Conservation (phyloP, 164 flowering plant species). For the Pachysandra terminalis region DNA sequence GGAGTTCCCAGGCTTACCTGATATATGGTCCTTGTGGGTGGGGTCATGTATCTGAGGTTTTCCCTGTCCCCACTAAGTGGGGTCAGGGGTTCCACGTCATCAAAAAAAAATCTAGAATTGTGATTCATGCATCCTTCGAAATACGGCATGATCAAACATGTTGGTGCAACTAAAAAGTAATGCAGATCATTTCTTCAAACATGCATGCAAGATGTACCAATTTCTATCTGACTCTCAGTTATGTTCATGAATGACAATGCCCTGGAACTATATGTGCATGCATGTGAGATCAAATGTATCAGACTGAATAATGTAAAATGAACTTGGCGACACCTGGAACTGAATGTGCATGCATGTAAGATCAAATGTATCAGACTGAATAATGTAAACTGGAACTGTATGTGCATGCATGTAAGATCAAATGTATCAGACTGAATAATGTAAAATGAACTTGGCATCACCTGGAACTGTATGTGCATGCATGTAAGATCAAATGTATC, state of each 20-base stretch:
- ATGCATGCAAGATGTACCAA: neutral
- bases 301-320: neutral
- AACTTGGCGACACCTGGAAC: conserved; percentile 50
- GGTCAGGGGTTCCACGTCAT: no score
- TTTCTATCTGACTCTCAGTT: neutral
- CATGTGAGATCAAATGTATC: neutral
- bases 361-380: neutral
- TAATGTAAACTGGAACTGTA: neutral
- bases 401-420: neutral
- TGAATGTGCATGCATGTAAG: neutral
- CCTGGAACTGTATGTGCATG: neutral
- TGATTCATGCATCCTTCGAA: neutral
- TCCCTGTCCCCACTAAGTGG: no score
- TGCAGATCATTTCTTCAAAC: no score
- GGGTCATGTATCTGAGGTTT: no score
- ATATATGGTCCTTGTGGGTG: no score
- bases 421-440: neutral
- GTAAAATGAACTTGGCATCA: conserved; percentile 11
- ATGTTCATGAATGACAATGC: neutral
- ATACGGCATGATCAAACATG: neutral
- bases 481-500: neutral
- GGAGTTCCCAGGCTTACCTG: no score
- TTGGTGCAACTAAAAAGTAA: no score
- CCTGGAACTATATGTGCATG: neutral
- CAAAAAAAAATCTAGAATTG: no score